Evolutionary conservation across 805 yeast species (phyloP), one percentile per base, ranked within the genome.

Genomic region (Nakazawaea pomicola): DNA sequence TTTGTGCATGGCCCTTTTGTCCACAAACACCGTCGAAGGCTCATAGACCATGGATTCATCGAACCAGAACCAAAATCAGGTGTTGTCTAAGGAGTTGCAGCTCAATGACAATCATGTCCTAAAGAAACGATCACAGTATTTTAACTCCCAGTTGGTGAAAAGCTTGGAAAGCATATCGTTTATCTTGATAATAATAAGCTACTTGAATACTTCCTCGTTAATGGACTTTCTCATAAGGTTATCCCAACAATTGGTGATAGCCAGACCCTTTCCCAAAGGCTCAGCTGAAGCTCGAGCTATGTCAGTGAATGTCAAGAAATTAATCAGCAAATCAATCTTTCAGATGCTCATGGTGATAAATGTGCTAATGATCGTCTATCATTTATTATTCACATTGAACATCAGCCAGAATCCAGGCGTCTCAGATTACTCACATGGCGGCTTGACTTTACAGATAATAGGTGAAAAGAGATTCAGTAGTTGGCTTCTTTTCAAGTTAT

Each of bases 121-220:
- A 9, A 70, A 70, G 43, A 65, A 67, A 46, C 60, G 74, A 37
- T 69, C 65, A 55, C 58, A 60, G 45, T 62, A 54, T 43, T 70
- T 70, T 45, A 50, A 63, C 10, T 51, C 53, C 19, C 62, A 69
- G 29, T 48, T 74, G 8, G 50, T 64, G 16, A 54, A 56, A 16
- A 51, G 58, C 4, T 31, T 70, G 16, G 65, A 64, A 31, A 38
- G 60, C 3, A 21, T 65, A 8, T 72, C 72, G 28, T 65, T 53
- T 46, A 44, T 67, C 6, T 40, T 67, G 4, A 54, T 72, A 4
- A 55, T 58, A 6, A 41, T 72, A 7, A 48, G 64, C 3, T 74
- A 68, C 47, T 53, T 71, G 6, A 59, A 62, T 36, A 78, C 73
- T 49, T 43, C 62, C 29, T 68, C 75, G 4, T 31, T 66, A 17